Evolutionary conservation across 2,329 filamentous ascomycete species (phyloP), one percentile per base, ranked within the genome.

Genomic region (Leptographium flavum): DNA sequence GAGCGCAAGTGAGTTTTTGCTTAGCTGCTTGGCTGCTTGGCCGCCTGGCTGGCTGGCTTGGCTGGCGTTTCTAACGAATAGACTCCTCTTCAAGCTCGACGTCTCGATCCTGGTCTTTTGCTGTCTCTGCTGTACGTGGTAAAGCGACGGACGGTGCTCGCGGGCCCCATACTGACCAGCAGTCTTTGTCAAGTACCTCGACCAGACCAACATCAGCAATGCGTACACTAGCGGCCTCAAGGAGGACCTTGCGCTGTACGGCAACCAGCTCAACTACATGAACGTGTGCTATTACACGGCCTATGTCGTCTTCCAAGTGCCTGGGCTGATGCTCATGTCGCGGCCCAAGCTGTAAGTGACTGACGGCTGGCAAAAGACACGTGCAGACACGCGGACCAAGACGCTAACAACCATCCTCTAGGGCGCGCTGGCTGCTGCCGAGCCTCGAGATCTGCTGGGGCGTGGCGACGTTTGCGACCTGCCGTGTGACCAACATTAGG

Each of bases 241-340:
- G 46, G 63, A 66, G 36, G 61, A 63, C 27, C 56, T 66, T 19
- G 49, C 42, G 5, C 53, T 65, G 35, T 55, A 62, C 25, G 62
- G 61, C 10, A 65, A 65, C 45, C 55, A 66, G 43, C 56, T 64
- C 6, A 63, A 64, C 47, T 59, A 63, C 30, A 60, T 67, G 42
- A 65, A 65, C 35, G 57, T 63, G 4, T 61, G 59, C 46, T 67
- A 64, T 55, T 64, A 58, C n/a, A 57, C 57, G 9, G 58, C 59
- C 13, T 62, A 63, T 46, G 59, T 62, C 8, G 45, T 63, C n/a
- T 61, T 61, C 30, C 59, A 62, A 46, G 49, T 60, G 3, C 58
- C 58, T 0, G 57, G 57, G 1, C 42, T 60, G 45, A 45, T 61
- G n/a, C 50, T 61, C 10, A 54, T 61, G 48, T 57, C 56, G 0